Evolutionary conservation across 106 monocot species (phyloP).

Genomic region (Dendrobium catenatum): DNA sequence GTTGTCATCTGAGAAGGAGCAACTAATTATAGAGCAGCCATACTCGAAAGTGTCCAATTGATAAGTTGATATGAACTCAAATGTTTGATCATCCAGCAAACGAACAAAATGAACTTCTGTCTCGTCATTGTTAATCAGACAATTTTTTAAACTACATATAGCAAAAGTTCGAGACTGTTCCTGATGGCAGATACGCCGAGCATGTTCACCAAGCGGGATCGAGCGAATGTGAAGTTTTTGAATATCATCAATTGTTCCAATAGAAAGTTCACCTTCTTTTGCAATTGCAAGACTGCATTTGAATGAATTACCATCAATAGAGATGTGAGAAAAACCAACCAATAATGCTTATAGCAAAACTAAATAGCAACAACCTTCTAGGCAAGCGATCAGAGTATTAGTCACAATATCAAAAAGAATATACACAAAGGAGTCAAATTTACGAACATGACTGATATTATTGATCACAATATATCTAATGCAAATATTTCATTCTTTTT

Average conservation of each 20-base stretch:
- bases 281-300: conserved; percentile 83
- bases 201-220: conserved; percentile 86
- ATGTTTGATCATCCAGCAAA: conserved; percentile 89
- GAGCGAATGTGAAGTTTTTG: conserved; percentile 98
- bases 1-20: conserved; percentile 79
- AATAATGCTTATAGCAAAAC: background rate
- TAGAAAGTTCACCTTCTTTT: conserved; percentile 99
- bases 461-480: background rate
- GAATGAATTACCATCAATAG: background rate
- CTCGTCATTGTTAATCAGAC: conserved; percentile 56
- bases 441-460: background rate
- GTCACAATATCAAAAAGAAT: background rate
- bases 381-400: background rate
- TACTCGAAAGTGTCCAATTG: conserved; percentile 77
- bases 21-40: conserved; percentile 87
- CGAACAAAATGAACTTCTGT: conserved; percentile 85
- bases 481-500: background rate
- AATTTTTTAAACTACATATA: conserved; percentile 62
- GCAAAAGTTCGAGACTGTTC: conserved; percentile 90
- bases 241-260: conserved; percentile 96
- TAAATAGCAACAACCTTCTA: background rate
- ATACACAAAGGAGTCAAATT: background rate
- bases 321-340: background rate
- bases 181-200: conserved; percentile 92
- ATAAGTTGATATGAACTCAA: conserved; percentile 81